These are phyloP conservation scores for Teratosphaeria viscida DNA, from an alignment of 2,329 filamentous ascomycete genomes.

Conservation along the genomic window DNA sequence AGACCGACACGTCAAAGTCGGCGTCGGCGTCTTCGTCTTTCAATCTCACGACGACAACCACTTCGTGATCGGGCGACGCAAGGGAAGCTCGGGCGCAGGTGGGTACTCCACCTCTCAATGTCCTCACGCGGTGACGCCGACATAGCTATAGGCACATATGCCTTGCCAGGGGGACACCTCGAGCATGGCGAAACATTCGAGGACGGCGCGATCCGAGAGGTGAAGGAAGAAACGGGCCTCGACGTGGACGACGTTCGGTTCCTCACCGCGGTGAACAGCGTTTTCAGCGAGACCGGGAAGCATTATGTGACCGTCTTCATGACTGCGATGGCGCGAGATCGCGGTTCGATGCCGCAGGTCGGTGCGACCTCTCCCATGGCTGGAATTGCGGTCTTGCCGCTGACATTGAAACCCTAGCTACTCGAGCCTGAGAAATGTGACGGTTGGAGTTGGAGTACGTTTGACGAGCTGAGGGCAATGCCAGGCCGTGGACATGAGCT, in stretches of 20 bases:
- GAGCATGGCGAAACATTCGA: slow-evolving; percentile 56
- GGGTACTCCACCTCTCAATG: not conserved
- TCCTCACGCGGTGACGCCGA: too few species aligned
- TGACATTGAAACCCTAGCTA: slow-evolving; percentile 11
- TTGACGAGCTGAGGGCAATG: slow-evolving; percentile 24
- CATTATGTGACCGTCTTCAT: slow-evolving; percentile 71
- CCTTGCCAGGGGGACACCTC: slow-evolving; percentile 63
- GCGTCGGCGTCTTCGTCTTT: slow-evolving; percentile 39
- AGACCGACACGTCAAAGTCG: slow-evolving; percentile 22
- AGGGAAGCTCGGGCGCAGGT: slow-evolving; percentile 39
- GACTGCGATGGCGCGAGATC: slow-evolving; percentile 27
- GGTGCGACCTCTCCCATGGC: not conserved
- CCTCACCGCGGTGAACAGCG: slow-evolving; percentile 55
- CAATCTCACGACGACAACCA: slow-evolving; percentile 18
- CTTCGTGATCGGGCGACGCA: slow-evolving; percentile 39
- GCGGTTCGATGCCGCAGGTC: not conserved
- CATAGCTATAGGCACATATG: slow-evolving; percentile 10
- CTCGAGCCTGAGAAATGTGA: slow-evolving; percentile 46
- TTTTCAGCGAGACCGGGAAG: slow-evolving; percentile 49
- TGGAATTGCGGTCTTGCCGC: not conserved
- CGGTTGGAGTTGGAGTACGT: slow-evolving; percentile 42
- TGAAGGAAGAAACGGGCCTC: slow-evolving; percentile 60
- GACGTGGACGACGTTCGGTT: slow-evolving; percentile 43
- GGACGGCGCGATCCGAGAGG: slow-evolving; percentile 55
- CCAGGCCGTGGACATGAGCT: slow-evolving; percentile 21